Base-by-base conservation (phyloP, 805 yeast species). In the Lachancea meyersii region DNA sequence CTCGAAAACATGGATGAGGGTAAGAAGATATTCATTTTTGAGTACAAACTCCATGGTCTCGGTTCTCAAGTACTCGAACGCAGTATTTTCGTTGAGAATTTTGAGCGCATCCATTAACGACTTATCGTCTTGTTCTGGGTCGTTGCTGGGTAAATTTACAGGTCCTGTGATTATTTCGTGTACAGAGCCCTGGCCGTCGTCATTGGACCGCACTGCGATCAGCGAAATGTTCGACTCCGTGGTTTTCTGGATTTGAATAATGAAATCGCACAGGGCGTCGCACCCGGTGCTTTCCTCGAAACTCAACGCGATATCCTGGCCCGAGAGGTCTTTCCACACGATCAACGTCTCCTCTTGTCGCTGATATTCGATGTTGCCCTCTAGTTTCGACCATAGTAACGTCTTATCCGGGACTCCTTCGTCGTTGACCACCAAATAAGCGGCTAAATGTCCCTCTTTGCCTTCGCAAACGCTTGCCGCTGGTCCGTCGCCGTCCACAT, bases 221-320 rank as follows among this genome's bases (percentile, higher is more conserved):
- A 87, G 64, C 8, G 91, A 79, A 10, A 88, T 85, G 36, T 73
- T 73, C 5, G 75, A 83, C 59, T 76, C 85, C 41, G 71, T 53
- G 33, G 68, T 72, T 50, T 75, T 77, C 55, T 84, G 91, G 1
- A 79, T 80, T 41, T 72, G 72, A 16, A 85, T 75, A 20, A 89
- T 72, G 57, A 87, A 89, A 38, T 86, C 91, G 59, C 96, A 87
- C 34, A 89, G 56, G 5, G 79, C 76, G 10, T 85, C 76, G 62
- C 98, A 91, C 0, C 97, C 97, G 35, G 82, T 83, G 27, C 86
- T 79, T 54, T 88, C 97, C 61, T 91, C 96, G 61, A 91, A 91
- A 35, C 94, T 83, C 19, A 91, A 69, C 1, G 97, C 97, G 49
- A 86, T 77, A 61, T 87, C 95, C 35, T 51, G 51, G 6, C 82